Conservation (phyloP, 352 stramenopile species). For the Phytophthora brassicae region DNA sequence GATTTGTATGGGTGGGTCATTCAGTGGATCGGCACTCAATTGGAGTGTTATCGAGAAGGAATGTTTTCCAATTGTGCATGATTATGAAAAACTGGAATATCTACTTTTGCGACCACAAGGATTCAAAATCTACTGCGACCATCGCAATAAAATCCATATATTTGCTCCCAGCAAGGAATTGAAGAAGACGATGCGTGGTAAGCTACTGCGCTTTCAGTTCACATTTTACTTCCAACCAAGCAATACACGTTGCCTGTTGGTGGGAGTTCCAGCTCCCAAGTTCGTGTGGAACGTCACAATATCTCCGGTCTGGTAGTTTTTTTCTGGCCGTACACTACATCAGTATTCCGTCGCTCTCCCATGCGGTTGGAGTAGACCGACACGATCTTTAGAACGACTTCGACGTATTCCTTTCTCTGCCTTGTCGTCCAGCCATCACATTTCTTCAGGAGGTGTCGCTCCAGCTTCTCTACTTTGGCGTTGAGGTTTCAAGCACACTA, state of each 20-base stretch:
- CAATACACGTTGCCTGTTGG: not conserved
- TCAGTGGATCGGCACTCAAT: no score
- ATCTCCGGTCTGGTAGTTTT: no score
- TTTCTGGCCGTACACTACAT: no score
- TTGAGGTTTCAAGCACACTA: no score
- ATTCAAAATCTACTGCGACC: not conserved
- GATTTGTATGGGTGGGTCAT: no score
- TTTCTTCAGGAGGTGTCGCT: no score
- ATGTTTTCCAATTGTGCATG: not conserved
- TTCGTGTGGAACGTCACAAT: not conserved
- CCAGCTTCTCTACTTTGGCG: no score
- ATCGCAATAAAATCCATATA: not conserved
- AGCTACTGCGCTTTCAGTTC: not conserved
- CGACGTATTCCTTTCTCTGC: no score
- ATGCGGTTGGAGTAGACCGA: no score
- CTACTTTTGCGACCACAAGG: not conserved
- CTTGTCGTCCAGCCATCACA: no score
- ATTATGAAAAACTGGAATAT: not conserved
- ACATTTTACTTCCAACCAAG: not conserved
- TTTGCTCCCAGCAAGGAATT: conserved; percentile 10
- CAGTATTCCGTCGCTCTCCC: no score
- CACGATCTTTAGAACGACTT: no score
- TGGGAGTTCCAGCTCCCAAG: not conserved
- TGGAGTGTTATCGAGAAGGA: conserved; percentile 10
- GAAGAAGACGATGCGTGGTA: not conserved